Conservation (phyloP, 2,329 filamentous ascomycete genomes). For the Trichoderma sp. region DNA sequence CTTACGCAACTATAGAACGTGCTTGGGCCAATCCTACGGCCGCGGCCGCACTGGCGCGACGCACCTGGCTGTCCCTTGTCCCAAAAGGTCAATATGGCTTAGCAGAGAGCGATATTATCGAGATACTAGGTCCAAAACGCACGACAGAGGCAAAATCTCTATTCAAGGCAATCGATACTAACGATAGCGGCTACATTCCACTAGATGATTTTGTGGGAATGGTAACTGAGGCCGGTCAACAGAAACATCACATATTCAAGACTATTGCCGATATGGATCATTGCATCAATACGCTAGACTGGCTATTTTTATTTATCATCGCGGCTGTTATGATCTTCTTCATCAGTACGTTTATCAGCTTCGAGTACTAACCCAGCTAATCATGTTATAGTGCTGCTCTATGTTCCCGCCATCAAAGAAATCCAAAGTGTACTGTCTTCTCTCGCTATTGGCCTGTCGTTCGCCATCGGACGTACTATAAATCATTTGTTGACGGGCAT, state of each 20-base stretch:
- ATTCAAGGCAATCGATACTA: conserved; percentile 26
- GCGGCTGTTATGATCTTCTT: conserved; percentile 37
- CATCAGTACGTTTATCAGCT: conserved; percentile 28
- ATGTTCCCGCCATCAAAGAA: conserved; percentile 36
- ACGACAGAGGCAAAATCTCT: neutral
- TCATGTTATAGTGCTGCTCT: neutral
- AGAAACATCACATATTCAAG: conserved; percentile 37
- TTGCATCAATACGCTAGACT: conserved; percentile 40
- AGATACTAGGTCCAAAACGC: neutral
- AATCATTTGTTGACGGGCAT: conserved; percentile 47
- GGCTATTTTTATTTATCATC: conserved; percentile 35
- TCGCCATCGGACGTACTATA: conserved; percentile 71
- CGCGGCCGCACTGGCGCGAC: conserved; percentile 33
- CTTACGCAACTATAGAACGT: conserved; percentile 37
- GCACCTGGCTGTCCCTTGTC: neutral
- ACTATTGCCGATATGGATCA: conserved; percentile 38
- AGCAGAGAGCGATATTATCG: neutral
- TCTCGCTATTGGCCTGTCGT: conserved; percentile 59
- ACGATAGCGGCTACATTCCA: conserved; percentile 36
- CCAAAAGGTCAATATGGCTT: neutral
- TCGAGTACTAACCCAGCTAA: neutral
- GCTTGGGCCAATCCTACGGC: conserved; percentile 35
- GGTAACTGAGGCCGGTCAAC: conserved; percentile 36
- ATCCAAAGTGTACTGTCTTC: conserved; percentile 37
- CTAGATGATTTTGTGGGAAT: conserved; percentile 38